Percentiles rank a stretch among this genome's conserved stretches.
Conservation (phyloP, 2,329 filamentous ascomycete genomes). For the Cercospora brassicicola region DNA sequence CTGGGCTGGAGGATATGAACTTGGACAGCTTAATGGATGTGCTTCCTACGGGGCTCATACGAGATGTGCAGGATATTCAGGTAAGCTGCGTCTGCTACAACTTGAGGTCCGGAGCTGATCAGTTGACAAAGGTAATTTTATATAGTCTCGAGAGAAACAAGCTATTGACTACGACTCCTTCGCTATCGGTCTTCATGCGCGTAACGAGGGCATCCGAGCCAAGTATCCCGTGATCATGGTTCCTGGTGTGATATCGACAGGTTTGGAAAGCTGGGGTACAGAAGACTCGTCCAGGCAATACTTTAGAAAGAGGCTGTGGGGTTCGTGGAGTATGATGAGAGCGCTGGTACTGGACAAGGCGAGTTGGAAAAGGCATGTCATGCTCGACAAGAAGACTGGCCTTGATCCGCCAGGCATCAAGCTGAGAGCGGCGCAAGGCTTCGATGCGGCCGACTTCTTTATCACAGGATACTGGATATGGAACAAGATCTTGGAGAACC, state of each 20-base stretch:
- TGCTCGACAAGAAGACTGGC: slow-evolving; percentile 89
- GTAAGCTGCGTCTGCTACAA: slow-evolving; percentile 50
- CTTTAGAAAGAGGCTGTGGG: slow-evolving; percentile 93
- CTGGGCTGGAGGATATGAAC: slow-evolving; percentile 68
- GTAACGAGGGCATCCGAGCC: slow-evolving; percentile 74
- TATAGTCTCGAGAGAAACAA: slow-evolving; percentile 79
- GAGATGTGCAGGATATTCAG: slow-evolving; percentile 81
- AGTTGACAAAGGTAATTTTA: slow-evolving; percentile 35
- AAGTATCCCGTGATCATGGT: slow-evolving; percentile 95
- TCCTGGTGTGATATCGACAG: slow-evolving; percentile 94
- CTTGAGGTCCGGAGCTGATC: slow-evolving; percentile 25
- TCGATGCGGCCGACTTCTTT: slow-evolving; percentile 97
- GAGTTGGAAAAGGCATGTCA: slow-evolving; percentile 92
- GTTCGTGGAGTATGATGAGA: slow-evolving; percentile 98
- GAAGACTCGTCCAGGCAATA: slow-evolving; percentile 81
- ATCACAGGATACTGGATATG: slow-evolving; percentile 93
- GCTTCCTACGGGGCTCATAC: slow-evolving; percentile 79
- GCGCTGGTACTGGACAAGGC: slow-evolving; percentile 91
- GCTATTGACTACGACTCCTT: slow-evolving; percentile 92
- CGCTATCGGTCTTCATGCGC: slow-evolving; percentile 80
- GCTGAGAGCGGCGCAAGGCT: slow-evolving; percentile 88
- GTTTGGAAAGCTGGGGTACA: slow-evolving; percentile 95
- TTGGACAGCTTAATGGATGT: slow-evolving; percentile 85
- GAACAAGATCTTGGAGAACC: slow-evolving; percentile 97
- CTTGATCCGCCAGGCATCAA: slow-evolving; percentile 89